Percentiles rank a stretch among this genome's conserved stretches.
Evolutionary conservation across 2,329 filamentous ascomycete species (phyloP).

Genomic region (Arthrinium phaeospermum): DNA sequence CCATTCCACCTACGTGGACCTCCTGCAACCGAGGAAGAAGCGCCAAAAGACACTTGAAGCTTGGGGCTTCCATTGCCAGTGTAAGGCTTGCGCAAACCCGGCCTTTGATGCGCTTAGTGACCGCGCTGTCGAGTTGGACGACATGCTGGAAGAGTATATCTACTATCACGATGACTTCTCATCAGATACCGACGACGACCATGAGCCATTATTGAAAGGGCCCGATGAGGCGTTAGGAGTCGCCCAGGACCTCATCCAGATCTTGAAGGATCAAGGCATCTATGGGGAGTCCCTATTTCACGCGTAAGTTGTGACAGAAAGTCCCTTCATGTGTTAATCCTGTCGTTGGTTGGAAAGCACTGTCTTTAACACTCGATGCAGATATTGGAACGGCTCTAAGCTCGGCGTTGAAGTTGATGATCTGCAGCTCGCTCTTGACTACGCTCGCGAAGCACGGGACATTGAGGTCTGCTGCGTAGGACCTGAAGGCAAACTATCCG

Average conservation of each 20-base stretch:
- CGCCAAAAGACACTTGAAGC: slow-evolving; percentile 25
- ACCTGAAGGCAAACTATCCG: neutral
- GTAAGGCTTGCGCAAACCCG: slow-evolving; percentile 27
- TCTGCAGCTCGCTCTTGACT: slow-evolving; percentile 1
- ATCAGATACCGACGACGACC: neutral
- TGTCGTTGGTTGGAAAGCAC: too few relatives aligned
- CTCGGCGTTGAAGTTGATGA: slow-evolving; percentile 10
- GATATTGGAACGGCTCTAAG: slow-evolving; percentile 8
- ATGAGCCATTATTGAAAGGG: slow-evolving; percentile 22
- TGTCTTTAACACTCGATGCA: neutral
- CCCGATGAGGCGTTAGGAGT: slow-evolving; percentile 15
- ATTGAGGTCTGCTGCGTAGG: slow-evolving; percentile 19
- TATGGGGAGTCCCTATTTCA: slow-evolving; percentile 3
- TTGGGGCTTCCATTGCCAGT: slow-evolving; percentile 29
- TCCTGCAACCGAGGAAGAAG: slow-evolving; percentile 23
- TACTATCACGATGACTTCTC: neutral
- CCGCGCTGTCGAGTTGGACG: slow-evolving; percentile 27
- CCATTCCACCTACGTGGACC: slow-evolving; percentile 29
- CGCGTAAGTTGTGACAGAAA: neutral
- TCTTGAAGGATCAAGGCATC: slow-evolving; percentile 25
- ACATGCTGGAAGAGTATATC: slow-evolving; percentile 25
- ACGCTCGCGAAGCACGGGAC: slow-evolving; percentile 4
- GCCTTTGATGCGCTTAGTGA: slow-evolving; percentile 22
- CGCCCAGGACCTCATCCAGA: slow-evolving; percentile 25
- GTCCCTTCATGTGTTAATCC: neutral